These are phyloP conservation scores for Penicillium concentricum DNA, from an alignment of 2,329 filamentous ascomycete genomes.

Conservation along the genomic window DNA sequence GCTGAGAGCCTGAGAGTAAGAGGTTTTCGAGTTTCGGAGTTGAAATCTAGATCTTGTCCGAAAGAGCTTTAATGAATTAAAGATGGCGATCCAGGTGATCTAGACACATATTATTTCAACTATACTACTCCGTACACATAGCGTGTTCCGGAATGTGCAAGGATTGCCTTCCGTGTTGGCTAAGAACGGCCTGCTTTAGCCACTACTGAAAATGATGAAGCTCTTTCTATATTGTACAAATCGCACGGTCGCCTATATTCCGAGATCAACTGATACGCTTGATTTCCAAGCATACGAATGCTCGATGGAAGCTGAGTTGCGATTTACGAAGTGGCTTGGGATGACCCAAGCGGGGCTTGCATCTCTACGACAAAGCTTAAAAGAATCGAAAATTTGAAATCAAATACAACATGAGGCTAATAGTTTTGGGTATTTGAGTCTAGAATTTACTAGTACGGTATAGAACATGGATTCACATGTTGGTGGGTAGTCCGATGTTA, in stretches of 20 bases:
- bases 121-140: background rate
- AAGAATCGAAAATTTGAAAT: background rate
- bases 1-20: background rate
- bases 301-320: background rate
- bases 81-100: background rate
- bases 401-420: too few relatives aligned
- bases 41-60: background rate
- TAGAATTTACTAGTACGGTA: background rate
- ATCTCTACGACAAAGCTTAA: background rate
- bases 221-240: background rate
- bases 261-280: background rate
- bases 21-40: background rate
- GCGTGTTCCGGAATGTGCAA: background rate
- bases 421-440: background rate
- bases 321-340: constrained; percentile 4
- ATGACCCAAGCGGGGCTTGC: constrained; percentile 3
- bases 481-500: constrained; percentile 4
- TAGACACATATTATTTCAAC: background rate
- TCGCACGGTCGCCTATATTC: too few relatives aligned
- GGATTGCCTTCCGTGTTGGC: background rate
- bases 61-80: background rate
- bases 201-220: background rate
- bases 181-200: background rate
- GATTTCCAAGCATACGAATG: background rate
- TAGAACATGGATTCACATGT: background rate